phyloP scores from a whole-genome alignment of 2,329 filamentous ascomycete genomes.

The Acrocalymma vagum region DNA sequence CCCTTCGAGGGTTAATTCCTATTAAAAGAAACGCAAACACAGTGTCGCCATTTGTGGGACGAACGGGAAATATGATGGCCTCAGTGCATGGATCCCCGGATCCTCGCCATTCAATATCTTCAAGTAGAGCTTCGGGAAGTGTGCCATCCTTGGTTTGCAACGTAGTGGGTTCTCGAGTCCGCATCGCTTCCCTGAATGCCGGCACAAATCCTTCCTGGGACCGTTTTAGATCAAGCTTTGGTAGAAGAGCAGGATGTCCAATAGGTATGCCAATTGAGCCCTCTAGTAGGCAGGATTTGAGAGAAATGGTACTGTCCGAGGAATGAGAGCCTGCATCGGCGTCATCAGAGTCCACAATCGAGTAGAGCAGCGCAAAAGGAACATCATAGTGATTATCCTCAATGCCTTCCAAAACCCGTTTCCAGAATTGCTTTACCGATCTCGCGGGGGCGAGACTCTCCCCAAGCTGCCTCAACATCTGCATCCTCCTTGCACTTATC shows the following conservation, averaged over 20 bases:
- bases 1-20: constrained; percentile 42
- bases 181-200: constrained; percentile 43
- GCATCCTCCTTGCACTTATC: constrained; percentile 47
- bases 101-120: constrained; percentile 43
- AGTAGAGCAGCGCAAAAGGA: constrained; percentile 44
- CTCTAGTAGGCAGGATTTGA: constrained; percentile 41
- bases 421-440: constrained; percentile 54
- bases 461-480: constrained; percentile 49
- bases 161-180: constrained; percentile 37
- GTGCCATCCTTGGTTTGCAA: constrained; percentile 35
- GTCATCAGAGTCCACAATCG: constrained; percentile 36
- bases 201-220: constrained; percentile 40
- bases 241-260: constrained; percentile 37
- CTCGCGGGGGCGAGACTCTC: constrained; percentile 42
- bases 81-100: constrained; percentile 42
- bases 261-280: constrained; percentile 41
- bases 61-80: constrained; percentile 42
- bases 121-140: constrained; percentile 33
- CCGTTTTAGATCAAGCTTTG: constrained; percentile 35
- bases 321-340: constrained; percentile 32
- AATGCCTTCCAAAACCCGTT: constrained; percentile 58
- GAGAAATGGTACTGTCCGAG: constrained; percentile 33
- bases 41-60: constrained; percentile 38
- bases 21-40: constrained; percentile 42
- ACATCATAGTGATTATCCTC: constrained; percentile 47